Base-by-base conservation (phyloP, 371 early-diverging fungal genomes). In the Chytridiales sp. region DNA sequence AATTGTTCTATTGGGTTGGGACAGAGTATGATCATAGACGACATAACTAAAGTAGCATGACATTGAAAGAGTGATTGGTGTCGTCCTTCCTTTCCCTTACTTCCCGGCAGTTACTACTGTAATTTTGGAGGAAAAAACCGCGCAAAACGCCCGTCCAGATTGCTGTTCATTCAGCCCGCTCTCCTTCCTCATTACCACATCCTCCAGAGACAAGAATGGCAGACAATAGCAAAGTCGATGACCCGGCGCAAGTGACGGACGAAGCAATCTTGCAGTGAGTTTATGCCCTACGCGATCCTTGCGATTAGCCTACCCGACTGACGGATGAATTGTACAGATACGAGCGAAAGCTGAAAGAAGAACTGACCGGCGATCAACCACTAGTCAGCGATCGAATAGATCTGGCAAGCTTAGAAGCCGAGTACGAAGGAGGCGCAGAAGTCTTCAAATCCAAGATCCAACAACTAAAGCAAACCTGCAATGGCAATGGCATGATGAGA, bases 371-470 rank as follows among this genome's bases (percentile, higher is more conserved):
- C 39, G 8, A 38, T 40, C 54, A 32, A 15, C 61, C 60, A 0
- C 39, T 65, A 9, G 58, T 59, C 13, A 30, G 58, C 8, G 31
- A 2, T 0, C 9, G 61, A 2, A 19, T 49, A 1, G 56, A 40
- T 29, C 35, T 55, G 41, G 32, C 48, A 13, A 9, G 48, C 3
- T 35, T 47, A 8, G 29, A 32, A 36, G 15, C 44, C 27, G 70
- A 72, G 47, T 71, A 63, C 59, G 61, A 49, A 19, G 39, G 34
- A 17, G 71, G 62, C 4, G n/a, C 41, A 15, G 43, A 54, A 0
- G 43, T 69, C 6, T 72, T 59, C 42, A 13, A 21, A 2, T 15
- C 40, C 11, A 74, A 70, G 51, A 59, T 68, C 26, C 34, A 60
- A 41, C 41, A 47, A 31, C 58, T 75, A 6, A 39, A 50, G 22